These are phyloP conservation scores for Butyriboletus loyo DNA, from an alignment of 768 basidiomycete species.

Conservation along the genomic window DNA sequence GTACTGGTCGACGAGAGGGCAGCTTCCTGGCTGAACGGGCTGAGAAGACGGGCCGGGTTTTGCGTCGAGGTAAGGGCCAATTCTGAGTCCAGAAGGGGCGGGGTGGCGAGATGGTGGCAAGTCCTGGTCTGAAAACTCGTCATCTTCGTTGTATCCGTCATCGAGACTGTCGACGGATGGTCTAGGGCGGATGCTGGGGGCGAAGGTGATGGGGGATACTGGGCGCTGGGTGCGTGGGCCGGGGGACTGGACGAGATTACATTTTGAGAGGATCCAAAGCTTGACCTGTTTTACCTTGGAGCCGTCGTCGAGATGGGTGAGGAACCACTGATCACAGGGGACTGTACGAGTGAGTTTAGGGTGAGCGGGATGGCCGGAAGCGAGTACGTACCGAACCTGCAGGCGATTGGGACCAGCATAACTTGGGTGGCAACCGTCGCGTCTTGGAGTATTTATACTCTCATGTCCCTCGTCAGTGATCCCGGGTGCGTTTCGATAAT, in stretches of 20 bases:
- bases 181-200: conserved; percentile 25
- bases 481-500: conserved; percentile 43
- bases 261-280: conserved; percentile 57
- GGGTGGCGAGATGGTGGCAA: conserved; percentile 2
- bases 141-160: conserved; percentile 31
- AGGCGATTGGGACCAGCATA: conserved; percentile 43
- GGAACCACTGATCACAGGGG: conserved; percentile 73
- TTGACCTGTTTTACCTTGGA: conserved; percentile 67
- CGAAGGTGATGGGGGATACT: conserved; percentile 70
- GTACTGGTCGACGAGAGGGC: conserved; percentile 37
- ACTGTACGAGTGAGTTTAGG: conserved; percentile 36
- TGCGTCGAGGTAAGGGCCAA: conserved; percentile 8
- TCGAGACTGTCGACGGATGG: conserved; percentile 25
- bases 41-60: conserved; percentile 12
- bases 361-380: background rate
- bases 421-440: background rate
- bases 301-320: conserved; percentile 60
- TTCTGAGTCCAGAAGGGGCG: background rate
- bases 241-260: conserved; percentile 39
- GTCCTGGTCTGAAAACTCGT: conserved; percentile 32
- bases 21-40: conserved; percentile 1
- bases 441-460: background rate
- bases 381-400: conserved; percentile 50
- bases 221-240: conserved; percentile 37
- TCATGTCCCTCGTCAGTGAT: conserved; percentile 64